phyloP scores from a whole-genome alignment of 441 rosid species.

The Populus hybrid region DNA sequence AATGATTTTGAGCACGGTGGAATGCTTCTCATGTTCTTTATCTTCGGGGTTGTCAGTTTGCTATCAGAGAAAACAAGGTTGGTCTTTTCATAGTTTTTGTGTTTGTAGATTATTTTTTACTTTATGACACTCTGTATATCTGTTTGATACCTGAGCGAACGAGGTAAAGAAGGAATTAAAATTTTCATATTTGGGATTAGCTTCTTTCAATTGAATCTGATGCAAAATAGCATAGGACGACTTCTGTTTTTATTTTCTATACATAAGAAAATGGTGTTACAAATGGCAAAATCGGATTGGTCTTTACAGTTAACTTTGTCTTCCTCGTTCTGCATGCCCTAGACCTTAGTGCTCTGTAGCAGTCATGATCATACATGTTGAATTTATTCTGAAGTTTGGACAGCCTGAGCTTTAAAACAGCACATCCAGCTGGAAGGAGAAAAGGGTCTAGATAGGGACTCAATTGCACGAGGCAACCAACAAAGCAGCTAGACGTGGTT shows the following conservation, averaged over 20 bases:
- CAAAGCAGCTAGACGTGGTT: too few relatives aligned
- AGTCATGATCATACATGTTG: background rate
- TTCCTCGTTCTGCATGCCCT: background rate
- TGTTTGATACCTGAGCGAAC: background rate
- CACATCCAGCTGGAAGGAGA: background rate
- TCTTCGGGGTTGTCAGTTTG: slow-evolving; percentile 64
- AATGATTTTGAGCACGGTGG: slow-evolving; percentile 93
- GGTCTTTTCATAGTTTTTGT: slow-evolving; percentile 1
- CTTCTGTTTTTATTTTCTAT: background rate
- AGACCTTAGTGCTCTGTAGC: background rate
- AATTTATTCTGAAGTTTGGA: background rate
- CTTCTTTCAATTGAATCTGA: background rate
- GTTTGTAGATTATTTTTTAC: background rate
- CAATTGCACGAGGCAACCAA: background rate
- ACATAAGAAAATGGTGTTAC: background rate
- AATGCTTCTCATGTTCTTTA: slow-evolving; percentile 94
- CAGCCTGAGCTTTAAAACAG: background rate
- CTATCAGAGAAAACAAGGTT: slow-evolving; percentile 85
- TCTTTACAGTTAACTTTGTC: background rate
- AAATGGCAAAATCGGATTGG: background rate
- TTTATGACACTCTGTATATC: too few relatives aligned
- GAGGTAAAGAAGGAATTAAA: background rate
- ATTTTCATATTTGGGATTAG: background rate
- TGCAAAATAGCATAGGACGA: background rate
- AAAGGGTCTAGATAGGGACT: background rate